Conservation (phyloP, 768 basidiomycete species). For the Boletus coccyginus region DNA sequence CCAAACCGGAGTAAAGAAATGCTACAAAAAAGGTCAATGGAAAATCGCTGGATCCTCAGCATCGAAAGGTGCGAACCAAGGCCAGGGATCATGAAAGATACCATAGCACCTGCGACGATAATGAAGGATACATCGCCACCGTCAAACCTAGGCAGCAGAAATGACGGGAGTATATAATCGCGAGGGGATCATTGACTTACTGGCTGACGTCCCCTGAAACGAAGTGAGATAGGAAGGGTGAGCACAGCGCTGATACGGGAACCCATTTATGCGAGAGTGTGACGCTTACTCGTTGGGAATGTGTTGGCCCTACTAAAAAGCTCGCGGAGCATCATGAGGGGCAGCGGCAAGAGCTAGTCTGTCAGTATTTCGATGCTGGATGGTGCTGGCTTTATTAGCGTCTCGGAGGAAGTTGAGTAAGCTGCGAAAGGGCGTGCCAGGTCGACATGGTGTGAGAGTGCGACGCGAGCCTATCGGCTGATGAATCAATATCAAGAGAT, state of each 20-base stretch:
- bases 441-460: no score
- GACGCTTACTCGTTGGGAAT: constrained; percentile 15
- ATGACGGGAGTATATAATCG: not conserved
- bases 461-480: no score
- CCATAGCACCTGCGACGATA: constrained; percentile 64
- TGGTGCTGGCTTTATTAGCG: not conserved
- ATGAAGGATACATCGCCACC: constrained; percentile 73
- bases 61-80: constrained; percentile 43
- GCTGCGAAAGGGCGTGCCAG: not conserved
- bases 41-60: not conserved
- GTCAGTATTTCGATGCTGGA: not conserved
- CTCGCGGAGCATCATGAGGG: constrained; percentile 9
- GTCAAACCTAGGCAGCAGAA: constrained; percentile 49
- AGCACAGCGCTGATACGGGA: constrained; percentile 3
- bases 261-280: not conserved
- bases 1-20: constrained; percentile 71
- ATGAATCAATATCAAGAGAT: no score
- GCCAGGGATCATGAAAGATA: constrained; percentile 76
- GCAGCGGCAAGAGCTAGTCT: not conserved
- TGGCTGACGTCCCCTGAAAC: constrained; percentile 24
- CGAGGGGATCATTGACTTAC: constrained; percentile 21
- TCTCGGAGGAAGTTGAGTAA: not conserved
- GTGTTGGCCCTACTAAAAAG: not conserved
- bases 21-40: constrained; percentile 35
- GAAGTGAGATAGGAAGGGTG: constrained; percentile 2